Evolutionary conservation across 768 basidiomycete genomes (phyloP).

Genomic region (Kwoniella dejecticola): DNA sequence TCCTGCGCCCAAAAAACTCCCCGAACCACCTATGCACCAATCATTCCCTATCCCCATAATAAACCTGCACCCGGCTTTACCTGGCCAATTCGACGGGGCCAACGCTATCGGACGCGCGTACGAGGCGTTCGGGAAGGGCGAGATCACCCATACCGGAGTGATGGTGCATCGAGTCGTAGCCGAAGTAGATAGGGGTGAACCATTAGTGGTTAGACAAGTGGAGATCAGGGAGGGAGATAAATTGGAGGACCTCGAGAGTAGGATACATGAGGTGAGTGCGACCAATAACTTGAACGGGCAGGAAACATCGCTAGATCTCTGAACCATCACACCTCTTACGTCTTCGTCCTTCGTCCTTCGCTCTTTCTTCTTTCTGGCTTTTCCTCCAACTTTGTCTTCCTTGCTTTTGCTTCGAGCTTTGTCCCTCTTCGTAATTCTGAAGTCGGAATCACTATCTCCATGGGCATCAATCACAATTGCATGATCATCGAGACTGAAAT

Average conservation of each 20-base stretch:
- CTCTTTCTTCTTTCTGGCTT: background rate
- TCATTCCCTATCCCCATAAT: constrained; percentile 71
- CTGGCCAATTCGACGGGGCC: constrained; percentile 95
- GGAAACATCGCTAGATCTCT: no score
- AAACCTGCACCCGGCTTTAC: constrained; percentile 94
- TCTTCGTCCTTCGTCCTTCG: no score
- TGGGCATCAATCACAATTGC: no score
- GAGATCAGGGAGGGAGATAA: constrained; percentile 71
- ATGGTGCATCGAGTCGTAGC: constrained; percentile 95
- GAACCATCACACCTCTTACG: no score
- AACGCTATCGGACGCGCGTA: constrained; percentile 85
- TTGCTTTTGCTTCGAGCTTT: no score
- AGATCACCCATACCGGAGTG: constrained; percentile 74
- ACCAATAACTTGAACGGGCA: background rate
- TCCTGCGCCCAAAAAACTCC: no score
- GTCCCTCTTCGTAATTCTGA: no score
- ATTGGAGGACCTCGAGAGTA: constrained; percentile 69
- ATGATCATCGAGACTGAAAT: no score
- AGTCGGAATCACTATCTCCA: no score
- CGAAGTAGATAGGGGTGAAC: constrained; percentile 90
- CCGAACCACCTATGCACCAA: constrained; percentile 10
- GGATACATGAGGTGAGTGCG: constrained; percentile 65
- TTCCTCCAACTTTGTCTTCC: background rate
- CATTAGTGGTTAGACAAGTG: constrained; percentile 77
- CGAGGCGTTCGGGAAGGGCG: constrained; percentile 80